Conservation (phyloP, 305 asterid species). For the Fraxinus sp. region DNA sequence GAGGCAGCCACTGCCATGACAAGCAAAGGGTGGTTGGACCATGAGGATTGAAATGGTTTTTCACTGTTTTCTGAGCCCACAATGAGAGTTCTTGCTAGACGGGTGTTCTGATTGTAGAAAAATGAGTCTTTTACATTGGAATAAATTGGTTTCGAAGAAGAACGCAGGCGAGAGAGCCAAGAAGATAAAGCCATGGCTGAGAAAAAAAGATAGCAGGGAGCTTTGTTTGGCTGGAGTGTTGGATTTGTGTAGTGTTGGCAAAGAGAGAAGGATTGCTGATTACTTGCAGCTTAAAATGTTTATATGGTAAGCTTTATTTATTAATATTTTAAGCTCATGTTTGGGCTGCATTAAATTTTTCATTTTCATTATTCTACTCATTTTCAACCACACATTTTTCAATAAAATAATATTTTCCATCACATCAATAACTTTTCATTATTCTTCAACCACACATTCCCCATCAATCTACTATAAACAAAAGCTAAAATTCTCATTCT, state of each 20-base stretch:
- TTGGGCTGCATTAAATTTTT: too few relatives aligned
- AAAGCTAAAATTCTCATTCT: too few relatives aligned
- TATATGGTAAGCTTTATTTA: background rate
- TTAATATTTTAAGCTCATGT: too few relatives aligned
- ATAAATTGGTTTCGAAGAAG: slow-evolving; percentile 43
- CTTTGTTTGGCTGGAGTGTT: background rate
- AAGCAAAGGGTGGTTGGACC: slow-evolving; percentile 43
- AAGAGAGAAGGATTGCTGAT: background rate
- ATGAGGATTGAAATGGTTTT: slow-evolving; percentile 30
- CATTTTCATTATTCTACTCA: too few relatives aligned
- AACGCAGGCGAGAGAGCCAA: slow-evolving; percentile 63
- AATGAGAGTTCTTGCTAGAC: slow-evolving; percentile 16
- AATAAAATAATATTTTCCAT: too few relatives aligned
- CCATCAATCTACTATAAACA: too few relatives aligned
- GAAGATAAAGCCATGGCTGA: slow-evolving; percentile 45
- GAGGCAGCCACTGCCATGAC: slow-evolving; percentile 63
- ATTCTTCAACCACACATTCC: too few relatives aligned
- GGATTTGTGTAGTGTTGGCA: background rate
- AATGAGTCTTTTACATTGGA: slow-evolving; percentile 28
- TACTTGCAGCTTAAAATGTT: background rate
- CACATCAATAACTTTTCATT: too few relatives aligned
- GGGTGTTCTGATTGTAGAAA: slow-evolving; percentile 27
- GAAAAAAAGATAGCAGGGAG: background rate
- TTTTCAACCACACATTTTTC: too few relatives aligned
- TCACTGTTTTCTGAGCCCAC: slow-evolving; percentile 30